phyloP scores from a whole-genome alignment of 108 stramenopile species.

The Skeletonema grethae region DNA sequence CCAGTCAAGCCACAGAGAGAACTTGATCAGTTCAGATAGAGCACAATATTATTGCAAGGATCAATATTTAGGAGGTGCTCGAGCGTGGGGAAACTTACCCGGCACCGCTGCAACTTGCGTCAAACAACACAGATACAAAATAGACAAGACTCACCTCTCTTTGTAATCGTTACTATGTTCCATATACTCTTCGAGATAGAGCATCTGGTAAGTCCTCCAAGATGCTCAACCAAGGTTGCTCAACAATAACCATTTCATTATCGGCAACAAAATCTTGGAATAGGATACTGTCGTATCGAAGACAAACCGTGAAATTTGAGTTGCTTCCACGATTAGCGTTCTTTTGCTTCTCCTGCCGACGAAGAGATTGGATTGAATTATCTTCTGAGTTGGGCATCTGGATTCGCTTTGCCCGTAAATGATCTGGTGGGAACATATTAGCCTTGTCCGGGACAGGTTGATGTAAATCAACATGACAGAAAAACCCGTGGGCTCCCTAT shows the following conservation, averaged over 20 bases:
- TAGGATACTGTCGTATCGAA: conserved; percentile 78
- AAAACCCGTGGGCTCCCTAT: conserved; percentile 75
- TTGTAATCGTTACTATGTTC: conserved; percentile 33
- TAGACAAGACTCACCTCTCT: conserved; percentile 3
- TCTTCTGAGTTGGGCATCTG: conserved; percentile 21
- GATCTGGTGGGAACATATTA: conserved; percentile 62
- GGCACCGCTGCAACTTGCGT: conserved; percentile 52
- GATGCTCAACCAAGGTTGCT: conserved; percentile 83
- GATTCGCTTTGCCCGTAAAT: conserved; percentile 50
- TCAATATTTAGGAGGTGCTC: conserved; percentile 33
- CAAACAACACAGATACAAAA: neutral
- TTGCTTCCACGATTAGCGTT: conserved; percentile 4
- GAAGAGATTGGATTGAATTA: conserved; percentile 4
- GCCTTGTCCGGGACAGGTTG: conserved; percentile 61
- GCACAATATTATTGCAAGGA: conserved; percentile 47
- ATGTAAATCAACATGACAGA: conserved; percentile 69
- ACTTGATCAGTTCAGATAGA: conserved; percentile 51
- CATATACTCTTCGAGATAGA: conserved; percentile 75
- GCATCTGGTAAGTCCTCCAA: conserved; percentile 80
- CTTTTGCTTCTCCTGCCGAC: conserved; percentile 15
- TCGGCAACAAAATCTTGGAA: conserved; percentile 67
- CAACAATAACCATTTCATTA: conserved; percentile 84
- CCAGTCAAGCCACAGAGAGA: conserved; percentile 4
- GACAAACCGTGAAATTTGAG: conserved; percentile 67
- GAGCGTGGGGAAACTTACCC: conserved; percentile 26